Evolutionary conservation across 140 eudicot species (phyloP).

Genomic region (Senecio squalidus): DNA sequence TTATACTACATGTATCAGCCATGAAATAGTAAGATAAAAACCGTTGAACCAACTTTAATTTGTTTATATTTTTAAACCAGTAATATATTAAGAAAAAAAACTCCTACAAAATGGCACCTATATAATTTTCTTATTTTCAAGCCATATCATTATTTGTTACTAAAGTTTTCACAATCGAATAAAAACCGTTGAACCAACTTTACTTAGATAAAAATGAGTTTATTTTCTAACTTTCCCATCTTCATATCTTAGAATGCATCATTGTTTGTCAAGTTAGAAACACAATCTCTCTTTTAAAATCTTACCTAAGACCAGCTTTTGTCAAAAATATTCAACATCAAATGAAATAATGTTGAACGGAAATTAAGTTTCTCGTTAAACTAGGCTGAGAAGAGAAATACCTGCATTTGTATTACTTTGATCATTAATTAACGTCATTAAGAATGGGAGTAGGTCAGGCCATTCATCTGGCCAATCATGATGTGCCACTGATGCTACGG

Average conservation of each 20-base stretch:
- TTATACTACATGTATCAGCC: slow-evolving; percentile 8
- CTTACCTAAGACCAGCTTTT: too few relatives aligned
- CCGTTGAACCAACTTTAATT: too few relatives aligned
- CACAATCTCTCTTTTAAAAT: too few relatives aligned
- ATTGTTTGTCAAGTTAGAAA: too few relatives aligned
- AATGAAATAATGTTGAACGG: background rate
- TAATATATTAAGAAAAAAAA: background rate
- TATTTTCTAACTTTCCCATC: too few relatives aligned
- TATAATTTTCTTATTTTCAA: too few relatives aligned
- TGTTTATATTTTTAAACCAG: background rate
- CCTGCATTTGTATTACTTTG: slow-evolving; percentile 82
- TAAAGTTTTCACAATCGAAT: too few relatives aligned
- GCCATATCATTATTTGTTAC: too few relatives aligned
- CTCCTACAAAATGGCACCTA: background rate
- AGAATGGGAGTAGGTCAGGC: slow-evolving; percentile 85
- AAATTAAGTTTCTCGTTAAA: background rate
- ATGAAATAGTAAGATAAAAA: slow-evolving; percentile 1
- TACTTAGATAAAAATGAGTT: too few relatives aligned
- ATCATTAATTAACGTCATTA: slow-evolving; percentile 67
- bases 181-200: too few relatives aligned
- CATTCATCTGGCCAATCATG: slow-evolving; percentile 99
- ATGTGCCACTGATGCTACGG: slow-evolving; percentile 81
- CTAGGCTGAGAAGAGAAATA: slow-evolving; percentile 16
- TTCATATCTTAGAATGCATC: too few relatives aligned
- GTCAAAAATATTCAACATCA: too few relatives aligned